Percentiles rank a stretch among this genome's conserved stretches.
These are phyloP conservation scores for Pichia occidentalis DNA, from an alignment of 805 yeast species.

Conservation along the genomic window DNA sequence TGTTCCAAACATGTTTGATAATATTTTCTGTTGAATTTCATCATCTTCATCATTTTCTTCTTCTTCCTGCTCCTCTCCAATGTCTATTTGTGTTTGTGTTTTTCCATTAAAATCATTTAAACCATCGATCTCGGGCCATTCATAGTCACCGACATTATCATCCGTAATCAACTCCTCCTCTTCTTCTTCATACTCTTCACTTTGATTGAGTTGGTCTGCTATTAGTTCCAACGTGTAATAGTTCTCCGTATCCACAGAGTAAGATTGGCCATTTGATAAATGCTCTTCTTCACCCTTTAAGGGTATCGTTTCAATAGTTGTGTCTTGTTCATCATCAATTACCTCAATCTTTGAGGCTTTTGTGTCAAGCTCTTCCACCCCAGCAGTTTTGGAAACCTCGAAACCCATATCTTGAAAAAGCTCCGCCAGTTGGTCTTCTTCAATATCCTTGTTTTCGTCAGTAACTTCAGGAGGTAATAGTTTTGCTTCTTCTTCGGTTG, in stretches of 20 bases:
- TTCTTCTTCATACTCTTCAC: slow-evolving; percentile 20
- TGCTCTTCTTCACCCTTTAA: slow-evolving; percentile 7
- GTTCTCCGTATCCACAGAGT: slow-evolving; percentile 36
- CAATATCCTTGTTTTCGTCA: slow-evolving; percentile 17
- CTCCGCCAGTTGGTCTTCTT: slow-evolving; percentile 28
- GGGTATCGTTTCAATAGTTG: background rate
- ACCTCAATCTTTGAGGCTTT: too few species aligned
- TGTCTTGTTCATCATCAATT: background rate
- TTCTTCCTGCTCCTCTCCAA: slow-evolving; percentile 12
- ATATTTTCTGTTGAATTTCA: slow-evolving; percentile 8
- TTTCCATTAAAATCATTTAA: slow-evolving; percentile 21
- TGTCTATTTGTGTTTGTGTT: too few species aligned
- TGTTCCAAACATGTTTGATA: slow-evolving; percentile 18
- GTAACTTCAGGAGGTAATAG: too few species aligned
- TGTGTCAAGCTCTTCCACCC: slow-evolving; percentile 1
- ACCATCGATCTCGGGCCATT: slow-evolving; percentile 18
- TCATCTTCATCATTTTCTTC: slow-evolving; percentile 14
- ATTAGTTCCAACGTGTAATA: slow-evolving; percentile 47
- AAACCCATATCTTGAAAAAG: slow-evolving; percentile 33
- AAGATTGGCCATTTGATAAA: background rate
- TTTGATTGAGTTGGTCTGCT: slow-evolving; percentile 37
- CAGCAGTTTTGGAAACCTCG: slow-evolving; percentile 1
- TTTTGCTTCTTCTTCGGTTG: slow-evolving; percentile 5
- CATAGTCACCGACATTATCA: slow-evolving; percentile 18
- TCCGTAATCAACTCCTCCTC: slow-evolving; percentile 11